Evolutionary conservation across 306 rosid genomes (phyloP).

Genomic region (Cucumis sativus): DNA sequence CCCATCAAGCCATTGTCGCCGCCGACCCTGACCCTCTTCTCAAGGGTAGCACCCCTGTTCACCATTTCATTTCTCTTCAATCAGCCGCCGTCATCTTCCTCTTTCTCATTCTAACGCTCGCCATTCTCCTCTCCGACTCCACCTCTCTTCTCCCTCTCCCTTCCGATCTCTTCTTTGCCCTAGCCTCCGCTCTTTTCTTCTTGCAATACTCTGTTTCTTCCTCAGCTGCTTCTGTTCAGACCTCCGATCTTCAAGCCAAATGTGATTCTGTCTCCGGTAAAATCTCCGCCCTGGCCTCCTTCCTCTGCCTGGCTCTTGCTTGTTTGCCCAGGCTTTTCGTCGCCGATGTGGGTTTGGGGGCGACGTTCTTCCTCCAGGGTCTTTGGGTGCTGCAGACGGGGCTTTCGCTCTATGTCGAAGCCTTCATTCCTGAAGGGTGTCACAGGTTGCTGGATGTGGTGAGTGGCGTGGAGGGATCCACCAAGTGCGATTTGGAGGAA

Average conservation of each 20-base stretch:
- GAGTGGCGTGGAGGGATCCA: slow-evolving; percentile 70
- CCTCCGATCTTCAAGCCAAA: slow-evolving; percentile 63
- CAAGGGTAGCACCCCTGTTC: slow-evolving; percentile 76
- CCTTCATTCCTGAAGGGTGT: slow-evolving; percentile 89
- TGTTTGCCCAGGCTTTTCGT: slow-evolving; percentile 51
- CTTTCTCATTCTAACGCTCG: slow-evolving; percentile 43
- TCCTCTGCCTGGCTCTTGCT: slow-evolving; percentile 43
- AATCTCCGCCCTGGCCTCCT: slow-evolving; percentile 36
- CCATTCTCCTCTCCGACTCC: slow-evolving; percentile 52
- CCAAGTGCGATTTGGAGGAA: slow-evolving; percentile 75
- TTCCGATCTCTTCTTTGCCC: slow-evolving; percentile 50
- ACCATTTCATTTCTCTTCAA: slow-evolving; percentile 65
- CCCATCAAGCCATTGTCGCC: slow-evolving; percentile 45
- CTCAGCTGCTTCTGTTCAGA: slow-evolving; percentile 44
- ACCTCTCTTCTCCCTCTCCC: slow-evolving; percentile 39
- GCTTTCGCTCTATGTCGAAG: slow-evolving; percentile 64
- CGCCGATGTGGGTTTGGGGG: slow-evolving; percentile 56
- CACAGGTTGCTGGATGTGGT: slow-evolving; percentile 68
- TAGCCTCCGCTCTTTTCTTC: slow-evolving; percentile 57
- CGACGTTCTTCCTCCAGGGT: slow-evolving; percentile 49
- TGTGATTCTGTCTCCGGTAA: slow-evolving; percentile 48
- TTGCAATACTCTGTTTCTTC: slow-evolving; percentile 38
- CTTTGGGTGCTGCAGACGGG: slow-evolving; percentile 83
- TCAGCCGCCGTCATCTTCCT: slow-evolving; percentile 53
- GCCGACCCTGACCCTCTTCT: slow-evolving; percentile 53